Evolutionary conservation across 768 basidiomycete species (phyloP).

Genomic region (Mycena rosella): DNA sequence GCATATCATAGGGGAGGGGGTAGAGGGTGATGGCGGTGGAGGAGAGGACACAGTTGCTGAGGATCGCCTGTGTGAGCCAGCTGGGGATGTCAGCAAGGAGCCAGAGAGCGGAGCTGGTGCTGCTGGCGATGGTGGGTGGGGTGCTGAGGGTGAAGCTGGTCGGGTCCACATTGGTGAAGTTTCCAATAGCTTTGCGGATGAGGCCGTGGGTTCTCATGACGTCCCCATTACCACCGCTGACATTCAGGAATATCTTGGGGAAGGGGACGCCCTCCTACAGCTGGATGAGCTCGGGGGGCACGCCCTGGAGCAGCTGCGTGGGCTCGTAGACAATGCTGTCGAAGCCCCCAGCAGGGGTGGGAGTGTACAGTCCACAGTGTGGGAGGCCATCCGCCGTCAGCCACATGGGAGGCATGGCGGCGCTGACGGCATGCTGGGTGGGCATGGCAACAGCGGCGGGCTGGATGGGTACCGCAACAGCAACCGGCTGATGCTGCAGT

Average conservation of each 20-base stretch:
- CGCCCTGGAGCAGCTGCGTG: too few relatives aligned
- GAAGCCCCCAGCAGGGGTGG: too few relatives aligned
- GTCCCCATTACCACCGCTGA: background rate
- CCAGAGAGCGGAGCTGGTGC: background rate
- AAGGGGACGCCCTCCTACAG: too few relatives aligned
- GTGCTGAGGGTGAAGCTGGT: background rate
- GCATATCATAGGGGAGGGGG: slow-evolving; percentile 1
- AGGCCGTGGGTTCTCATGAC: slow-evolving; percentile 5
- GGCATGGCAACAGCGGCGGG: background rate
- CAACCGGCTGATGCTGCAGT: too few relatives aligned
- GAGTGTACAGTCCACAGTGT: too few relatives aligned
- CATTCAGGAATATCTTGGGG: too few relatives aligned
- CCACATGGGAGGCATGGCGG: too few relatives aligned
- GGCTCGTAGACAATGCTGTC: too few relatives aligned
- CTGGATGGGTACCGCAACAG: too few relatives aligned
- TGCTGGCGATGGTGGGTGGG: background rate
- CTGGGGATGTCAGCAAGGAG: background rate
- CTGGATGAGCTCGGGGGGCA: too few relatives aligned
- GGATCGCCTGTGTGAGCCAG: background rate
- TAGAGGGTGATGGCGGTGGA: slow-evolving; percentile 2
- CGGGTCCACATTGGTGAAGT: background rate
- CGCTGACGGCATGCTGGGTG: too few relatives aligned
- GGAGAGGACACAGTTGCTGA: background rate
- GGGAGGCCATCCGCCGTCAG: too few relatives aligned
- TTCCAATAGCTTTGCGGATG: slow-evolving; percentile 2